phyloP scores from a whole-genome alignment of 139 green algal genomes.

The Chlamydomonas eustigma region DNA sequence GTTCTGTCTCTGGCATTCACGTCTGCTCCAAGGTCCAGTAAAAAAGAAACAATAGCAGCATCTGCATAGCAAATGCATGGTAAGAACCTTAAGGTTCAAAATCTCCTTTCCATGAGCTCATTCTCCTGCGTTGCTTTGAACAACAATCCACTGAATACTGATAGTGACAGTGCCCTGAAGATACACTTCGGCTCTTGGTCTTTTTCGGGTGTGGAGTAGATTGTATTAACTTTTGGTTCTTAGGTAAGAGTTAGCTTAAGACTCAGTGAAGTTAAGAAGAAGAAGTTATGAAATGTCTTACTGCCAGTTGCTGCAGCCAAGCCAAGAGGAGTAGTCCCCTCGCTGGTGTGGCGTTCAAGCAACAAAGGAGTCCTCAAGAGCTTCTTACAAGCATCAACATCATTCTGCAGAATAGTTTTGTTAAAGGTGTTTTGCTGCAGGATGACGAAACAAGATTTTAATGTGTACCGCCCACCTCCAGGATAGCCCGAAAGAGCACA shows the following conservation, averaged over 20 bases:
- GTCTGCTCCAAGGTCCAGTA: constrained; percentile 18
- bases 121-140: too few species aligned
- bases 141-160: background rate
- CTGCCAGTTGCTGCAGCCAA: constrained; percentile 28
- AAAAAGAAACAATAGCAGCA: constrained; percentile 3
- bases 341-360: constrained; percentile 20
- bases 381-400: background rate
- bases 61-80: constrained; percentile 3
- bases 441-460: too few species aligned
- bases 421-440: background rate
- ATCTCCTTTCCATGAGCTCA: background rate
- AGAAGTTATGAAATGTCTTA: too few species aligned
- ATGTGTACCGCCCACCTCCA: background rate
- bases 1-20: constrained; percentile 10
- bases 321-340: constrained; percentile 12
- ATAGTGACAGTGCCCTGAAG: too few species aligned
- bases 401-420: background rate
- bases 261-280: too few species aligned
- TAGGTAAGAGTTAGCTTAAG: too few species aligned
- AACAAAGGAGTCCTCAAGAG: constrained; percentile 10
- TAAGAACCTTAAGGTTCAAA: background rate
- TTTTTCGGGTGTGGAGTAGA: too few species aligned
- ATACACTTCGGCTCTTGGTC: too few species aligned
- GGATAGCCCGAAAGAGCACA: background rate
- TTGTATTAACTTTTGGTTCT: too few species aligned